A percentile compares a stretch with the other conserved stretches of the same genome.
These are phyloP conservation scores for Ceratopteris richardii DNA, from an alignment of 75 land plant genomes.

Conservation along the genomic window DNA sequence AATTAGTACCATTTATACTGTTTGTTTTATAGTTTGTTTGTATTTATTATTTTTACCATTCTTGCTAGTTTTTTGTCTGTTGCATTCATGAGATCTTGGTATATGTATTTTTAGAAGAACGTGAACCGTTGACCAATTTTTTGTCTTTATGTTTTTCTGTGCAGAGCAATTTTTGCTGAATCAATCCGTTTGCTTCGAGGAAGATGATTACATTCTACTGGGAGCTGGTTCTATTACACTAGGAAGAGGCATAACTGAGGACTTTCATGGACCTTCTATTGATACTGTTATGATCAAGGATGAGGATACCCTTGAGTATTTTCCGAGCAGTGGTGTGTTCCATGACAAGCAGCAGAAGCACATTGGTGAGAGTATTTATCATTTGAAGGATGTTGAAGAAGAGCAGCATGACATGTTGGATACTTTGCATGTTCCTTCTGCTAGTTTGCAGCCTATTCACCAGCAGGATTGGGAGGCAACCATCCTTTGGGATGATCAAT, in stretches of 20 bases:
- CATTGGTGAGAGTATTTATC: no score
- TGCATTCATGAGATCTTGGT: neutral
- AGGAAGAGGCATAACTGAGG: no score
- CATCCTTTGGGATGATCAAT: slow-evolving; percentile 72
- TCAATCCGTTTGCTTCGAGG: neutral
- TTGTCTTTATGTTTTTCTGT: neutral
- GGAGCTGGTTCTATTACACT: neutral
- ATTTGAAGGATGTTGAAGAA: no score
- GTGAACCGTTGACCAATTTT: no score
- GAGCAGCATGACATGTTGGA: slow-evolving; percentile 7
- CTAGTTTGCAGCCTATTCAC: slow-evolving; percentile 60
- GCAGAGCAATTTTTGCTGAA: neutral
- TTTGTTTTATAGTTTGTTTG: neutral
- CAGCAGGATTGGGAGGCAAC: slow-evolving; percentile 82
- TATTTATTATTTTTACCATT: neutral
- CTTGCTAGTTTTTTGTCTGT: neutral
- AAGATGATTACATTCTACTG: neutral
- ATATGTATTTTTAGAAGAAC: no score
- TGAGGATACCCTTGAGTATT: neutral
- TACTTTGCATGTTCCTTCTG: slow-evolving; percentile 12
- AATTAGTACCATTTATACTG: neutral
- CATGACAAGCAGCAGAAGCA: no score
- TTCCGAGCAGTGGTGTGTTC: no score
- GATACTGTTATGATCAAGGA: neutral
- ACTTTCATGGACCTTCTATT: neutral